Base-by-base conservation (phyloP, 306 rosid genomes). In the Arachis stenosperma region DNA sequence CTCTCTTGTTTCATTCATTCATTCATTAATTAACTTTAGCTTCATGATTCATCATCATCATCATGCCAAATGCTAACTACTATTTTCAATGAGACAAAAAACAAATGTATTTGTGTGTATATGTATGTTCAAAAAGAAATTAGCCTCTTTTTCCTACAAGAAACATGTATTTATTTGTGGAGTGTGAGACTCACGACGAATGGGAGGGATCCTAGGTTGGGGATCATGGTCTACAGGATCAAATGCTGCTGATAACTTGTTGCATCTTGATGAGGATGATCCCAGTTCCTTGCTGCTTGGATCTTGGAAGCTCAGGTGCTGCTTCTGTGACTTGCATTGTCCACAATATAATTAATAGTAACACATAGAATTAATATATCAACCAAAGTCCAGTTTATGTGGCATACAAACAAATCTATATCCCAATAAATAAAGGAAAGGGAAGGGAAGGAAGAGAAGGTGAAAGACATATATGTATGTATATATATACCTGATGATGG, bases 251-350 rank as follows among this genome's bases (percentile, higher is more conserved):
- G 68, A 67, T 59, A 69, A 70, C 59, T 85, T 89, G 75, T 53
- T 80, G 92, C 82, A 88, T 78, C 84, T 94, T 59, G 95, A 85
- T 70, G 96, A 89, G 0, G 96, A 90, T 2, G 98, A 91, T 40
- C 91, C 93, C 56, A 30, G 53, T 73, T 90, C 86, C 82, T 84
- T 84, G 69, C 39, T 81, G 75, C 87, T 78, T 70, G 84, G 69
- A 70, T 83, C 96, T 76, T 82, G 95, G 60, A 79, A 46, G 84
- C 83, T 78, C 13, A 79, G 50, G 30, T 83, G 85, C 79, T 85
- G 92, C 77, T 87, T 89, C 80, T 87, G 87, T 61, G 54, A 13
- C 65, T 79, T 57, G 37, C 37, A 33, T 33, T 33, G 30, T 3
- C 56, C 62, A 30, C 46, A 54, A 48, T 57, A 52, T 47, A 51